phyloP scores from a whole-genome alignment of 2,329 filamentous ascomycete species.

The Arthrobotrys sphaeroides region DNA sequence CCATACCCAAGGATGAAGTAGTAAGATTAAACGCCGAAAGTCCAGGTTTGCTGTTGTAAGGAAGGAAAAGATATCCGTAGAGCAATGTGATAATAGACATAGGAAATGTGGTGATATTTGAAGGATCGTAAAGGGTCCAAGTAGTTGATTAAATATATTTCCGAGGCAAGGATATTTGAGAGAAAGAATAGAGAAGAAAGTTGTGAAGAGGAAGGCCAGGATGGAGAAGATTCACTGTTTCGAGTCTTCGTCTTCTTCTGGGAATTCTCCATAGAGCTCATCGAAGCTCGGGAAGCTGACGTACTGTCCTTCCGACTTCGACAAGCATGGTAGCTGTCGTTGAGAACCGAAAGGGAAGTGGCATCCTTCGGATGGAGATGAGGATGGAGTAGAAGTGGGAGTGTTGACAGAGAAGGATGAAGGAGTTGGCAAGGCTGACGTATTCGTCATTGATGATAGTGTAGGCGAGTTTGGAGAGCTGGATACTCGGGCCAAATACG shows the following conservation, averaged over 20 bases:
- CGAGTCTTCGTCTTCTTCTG: slow-evolving; percentile 56
- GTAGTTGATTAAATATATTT: slow-evolving; percentile 38
- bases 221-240: slow-evolving; percentile 26
- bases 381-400: slow-evolving; percentile 61
- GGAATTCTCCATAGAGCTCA: slow-evolving; percentile 68
- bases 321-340: slow-evolving; percentile 39
- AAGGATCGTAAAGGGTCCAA: slow-evolving; percentile 51
- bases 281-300: slow-evolving; percentile 80
- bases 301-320: slow-evolving; percentile 66
- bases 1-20: slow-evolving; percentile 34
- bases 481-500: slow-evolving; percentile 63
- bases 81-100: slow-evolving; percentile 32
- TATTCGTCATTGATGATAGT: slow-evolving; percentile 51
- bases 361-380: slow-evolving; percentile 60
- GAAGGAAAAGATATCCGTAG: slow-evolving; percentile 30
- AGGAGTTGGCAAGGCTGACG: slow-evolving; percentile 49
- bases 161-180: slow-evolving; percentile 11
- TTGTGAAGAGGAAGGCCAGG: not conserved
- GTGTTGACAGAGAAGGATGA: slow-evolving; percentile 53
- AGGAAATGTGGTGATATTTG: slow-evolving; percentile 33
- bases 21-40: slow-evolving; percentile 36
- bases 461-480: slow-evolving; percentile 53
- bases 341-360: slow-evolving; percentile 58
- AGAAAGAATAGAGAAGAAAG: slow-evolving; percentile 34
- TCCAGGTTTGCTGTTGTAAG: slow-evolving; percentile 8